Percentiles rank a stretch among this genome's conserved stretches.
Evolutionary conservation across 768 basidiomycete genomes (phyloP).

Genomic region (Hemileccinum impolitum): DNA sequence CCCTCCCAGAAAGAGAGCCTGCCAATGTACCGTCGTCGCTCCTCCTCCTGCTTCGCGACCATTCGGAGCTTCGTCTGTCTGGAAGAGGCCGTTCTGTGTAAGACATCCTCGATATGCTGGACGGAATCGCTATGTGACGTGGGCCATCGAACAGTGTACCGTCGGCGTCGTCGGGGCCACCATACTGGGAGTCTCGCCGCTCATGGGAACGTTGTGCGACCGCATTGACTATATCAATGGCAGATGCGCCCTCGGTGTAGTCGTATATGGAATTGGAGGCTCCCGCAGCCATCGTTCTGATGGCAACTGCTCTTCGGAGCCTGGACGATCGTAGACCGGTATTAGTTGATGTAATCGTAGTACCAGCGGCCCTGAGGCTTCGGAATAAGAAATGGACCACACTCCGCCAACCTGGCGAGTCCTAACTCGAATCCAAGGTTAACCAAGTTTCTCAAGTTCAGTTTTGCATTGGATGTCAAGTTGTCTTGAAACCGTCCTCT

Average conservation of each 20-base stretch:
- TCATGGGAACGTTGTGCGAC: constrained; percentile 47
- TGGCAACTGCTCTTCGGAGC: neutral
- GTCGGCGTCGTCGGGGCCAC: constrained; percentile 47
- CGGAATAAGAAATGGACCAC: no score
- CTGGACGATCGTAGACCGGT: neutral
- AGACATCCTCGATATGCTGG: constrained; percentile 79
- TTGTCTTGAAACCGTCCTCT: no score
- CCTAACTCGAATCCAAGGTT: no score
- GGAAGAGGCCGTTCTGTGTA: constrained; percentile 42
- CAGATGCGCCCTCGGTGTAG: constrained; percentile 86
- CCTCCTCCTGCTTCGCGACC: constrained; percentile 47
- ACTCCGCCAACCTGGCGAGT: no score
- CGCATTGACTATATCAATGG: constrained; percentile 66
- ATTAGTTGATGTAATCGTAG: no score
- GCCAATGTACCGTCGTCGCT: constrained; percentile 40
- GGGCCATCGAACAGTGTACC: constrained; percentile 78
- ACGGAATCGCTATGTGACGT: constrained; percentile 60
- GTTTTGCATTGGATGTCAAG: no score
- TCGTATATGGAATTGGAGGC: constrained; percentile 39
- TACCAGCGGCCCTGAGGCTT: no score
- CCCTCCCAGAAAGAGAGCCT: constrained; percentile 30
- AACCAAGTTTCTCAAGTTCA: no score
- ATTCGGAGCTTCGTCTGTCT: constrained; percentile 52
- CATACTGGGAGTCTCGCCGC: constrained; percentile 68
- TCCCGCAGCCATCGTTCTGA: constrained; percentile 14